A percentile compares a stretch with the other conserved stretches of the same genome.
Conservation (phyloP, 139 green algal genomes). For the Chlorella sp. region DNA sequence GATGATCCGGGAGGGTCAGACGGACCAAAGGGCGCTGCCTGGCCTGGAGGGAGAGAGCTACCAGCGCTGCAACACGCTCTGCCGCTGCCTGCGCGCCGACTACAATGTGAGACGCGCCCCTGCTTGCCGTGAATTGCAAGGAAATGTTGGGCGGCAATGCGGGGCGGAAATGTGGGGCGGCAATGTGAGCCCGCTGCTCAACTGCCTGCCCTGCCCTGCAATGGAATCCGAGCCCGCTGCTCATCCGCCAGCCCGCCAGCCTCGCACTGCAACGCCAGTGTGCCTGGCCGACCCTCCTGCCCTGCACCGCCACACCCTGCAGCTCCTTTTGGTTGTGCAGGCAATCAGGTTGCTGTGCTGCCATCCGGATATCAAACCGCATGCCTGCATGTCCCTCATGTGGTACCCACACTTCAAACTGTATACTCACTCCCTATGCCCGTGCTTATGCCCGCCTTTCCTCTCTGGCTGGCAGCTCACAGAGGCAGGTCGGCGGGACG, state of each 20-base stretch:
- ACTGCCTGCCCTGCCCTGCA: not conserved
- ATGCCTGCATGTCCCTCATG: no score
- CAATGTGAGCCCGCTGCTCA: not conserved
- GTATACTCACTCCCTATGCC: not conserved
- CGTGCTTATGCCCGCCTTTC: not conserved
- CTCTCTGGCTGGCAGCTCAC: not conserved
- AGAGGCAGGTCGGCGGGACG: not conserved
- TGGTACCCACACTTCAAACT: no score
- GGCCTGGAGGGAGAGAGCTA: not conserved
- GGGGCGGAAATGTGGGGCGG: no score
- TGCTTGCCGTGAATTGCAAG: not conserved
- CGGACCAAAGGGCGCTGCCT: constrained; percentile 7
- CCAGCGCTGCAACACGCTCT: not conserved
- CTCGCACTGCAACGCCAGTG: no score
- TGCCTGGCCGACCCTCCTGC: no score
- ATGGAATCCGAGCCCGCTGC: no score
- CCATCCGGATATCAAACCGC: not conserved
- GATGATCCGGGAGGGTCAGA: not conserved
- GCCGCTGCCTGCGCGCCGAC: not conserved
- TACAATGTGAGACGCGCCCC: not conserved
- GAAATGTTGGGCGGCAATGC: no score
- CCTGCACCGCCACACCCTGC: not conserved
- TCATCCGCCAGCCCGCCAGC: no score
- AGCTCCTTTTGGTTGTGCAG: not conserved
- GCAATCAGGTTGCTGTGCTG: not conserved